Evolutionary conservation across 2,329 filamentous ascomycete species (phyloP).

Genomic region (Fusarium odoratissimum): DNA sequence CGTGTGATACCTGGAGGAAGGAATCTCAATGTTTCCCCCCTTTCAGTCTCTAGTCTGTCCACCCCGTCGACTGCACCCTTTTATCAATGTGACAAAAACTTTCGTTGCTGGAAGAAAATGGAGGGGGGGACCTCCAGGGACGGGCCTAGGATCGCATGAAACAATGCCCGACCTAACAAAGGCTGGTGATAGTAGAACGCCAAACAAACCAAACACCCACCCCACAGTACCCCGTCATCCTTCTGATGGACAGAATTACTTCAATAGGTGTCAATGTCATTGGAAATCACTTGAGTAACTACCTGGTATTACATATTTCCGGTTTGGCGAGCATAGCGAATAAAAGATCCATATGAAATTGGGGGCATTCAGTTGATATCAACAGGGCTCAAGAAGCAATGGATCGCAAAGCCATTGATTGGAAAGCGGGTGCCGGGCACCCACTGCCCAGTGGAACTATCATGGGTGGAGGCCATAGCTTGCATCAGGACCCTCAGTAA

Average conservation of each 20-base stretch:
- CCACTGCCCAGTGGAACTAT: background rate
- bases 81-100: conserved; percentile 10
- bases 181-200: conserved; percentile 22
- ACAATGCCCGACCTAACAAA: conserved; percentile 5
- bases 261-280: background rate
- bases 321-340: conserved; percentile 29
- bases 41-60: background rate
- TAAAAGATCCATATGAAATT: background rate
- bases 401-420: conserved; percentile 15
- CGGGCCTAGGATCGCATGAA: conserved; percentile 1
- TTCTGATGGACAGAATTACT: background rate
- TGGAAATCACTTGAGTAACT: conserved; percentile 12
- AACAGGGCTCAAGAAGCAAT: conserved; percentile 22
- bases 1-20: conserved; percentile 20
- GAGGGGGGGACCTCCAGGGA: background rate
- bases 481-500: background rate
- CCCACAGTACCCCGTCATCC: background rate
- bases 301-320: conserved; percentile 2
- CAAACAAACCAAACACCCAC: conserved; percentile 8
- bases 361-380: background rate
- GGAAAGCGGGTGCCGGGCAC: background rate
- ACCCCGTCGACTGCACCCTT: background rate
- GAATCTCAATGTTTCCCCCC: conserved; percentile 13
- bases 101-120: background rate
- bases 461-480: conserved; percentile 8